Percentiles rank a stretch among this genome's conserved stretches.
phyloP scores from a whole-genome alignment of 2,329 filamentous ascomycete species.

The Xylariomycetidae sp. region DNA sequence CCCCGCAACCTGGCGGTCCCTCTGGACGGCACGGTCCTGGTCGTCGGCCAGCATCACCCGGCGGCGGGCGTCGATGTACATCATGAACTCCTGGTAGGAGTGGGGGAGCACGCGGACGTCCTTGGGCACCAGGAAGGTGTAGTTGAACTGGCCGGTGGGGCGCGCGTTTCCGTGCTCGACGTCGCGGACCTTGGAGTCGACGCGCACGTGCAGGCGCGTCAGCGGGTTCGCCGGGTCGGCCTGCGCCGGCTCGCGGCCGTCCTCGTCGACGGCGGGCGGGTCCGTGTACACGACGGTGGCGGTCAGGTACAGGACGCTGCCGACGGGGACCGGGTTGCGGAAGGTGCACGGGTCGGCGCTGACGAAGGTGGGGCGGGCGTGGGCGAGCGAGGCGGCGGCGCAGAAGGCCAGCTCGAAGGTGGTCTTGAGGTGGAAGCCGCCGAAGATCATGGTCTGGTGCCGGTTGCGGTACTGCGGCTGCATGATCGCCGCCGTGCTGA shows the following conservation, averaged over 20 bases:
- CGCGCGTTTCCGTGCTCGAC: slow-evolving; percentile 56
- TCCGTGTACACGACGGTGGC: slow-evolving; percentile 69
- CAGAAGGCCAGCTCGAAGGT: slow-evolving; percentile 74
- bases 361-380: slow-evolving; percentile 63
- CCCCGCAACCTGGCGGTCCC: not conserved
- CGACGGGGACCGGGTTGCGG: slow-evolving; percentile 68
- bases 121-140: slow-evolving; percentile 45
- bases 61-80: slow-evolving; percentile 36
- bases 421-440: slow-evolving; percentile 67
- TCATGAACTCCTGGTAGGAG: slow-evolving; percentile 37
- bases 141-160: slow-evolving; percentile 70
- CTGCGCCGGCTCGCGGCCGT: slow-evolving; percentile 39
- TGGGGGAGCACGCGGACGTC: slow-evolving; percentile 32
- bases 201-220: slow-evolving; percentile 59
- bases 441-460: slow-evolving; percentile 75
- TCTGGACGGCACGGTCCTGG: slow-evolving; percentile 13
- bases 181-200: slow-evolving; percentile 66
- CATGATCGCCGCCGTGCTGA: slow-evolving; percentile 62
- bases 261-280: slow-evolving; percentile 39
- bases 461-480: slow-evolving; percentile 51
- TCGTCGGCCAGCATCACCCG: slow-evolving; percentile 29
- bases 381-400: slow-evolving; percentile 64
- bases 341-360: slow-evolving; percentile 70
- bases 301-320: slow-evolving; percentile 67
- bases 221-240: slow-evolving; percentile 20